Evolutionary conservation across 2,329 filamentous ascomycete species (phyloP).

Genomic region (Bretziella fagacearum): DNA sequence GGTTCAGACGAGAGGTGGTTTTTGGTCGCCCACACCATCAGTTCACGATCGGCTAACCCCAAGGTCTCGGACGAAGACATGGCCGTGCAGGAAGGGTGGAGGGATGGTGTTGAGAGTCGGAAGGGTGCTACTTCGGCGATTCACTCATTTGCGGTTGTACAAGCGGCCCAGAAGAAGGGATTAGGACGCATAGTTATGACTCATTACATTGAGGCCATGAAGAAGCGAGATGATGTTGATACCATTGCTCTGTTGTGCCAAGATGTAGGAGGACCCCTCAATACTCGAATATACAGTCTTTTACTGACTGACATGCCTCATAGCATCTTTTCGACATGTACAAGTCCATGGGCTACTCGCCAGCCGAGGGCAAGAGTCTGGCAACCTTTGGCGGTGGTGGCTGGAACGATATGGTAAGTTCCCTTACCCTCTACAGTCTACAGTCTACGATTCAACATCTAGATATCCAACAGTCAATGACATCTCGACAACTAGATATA

Average conservation of each 20-base stretch:
- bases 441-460: too few relatives aligned
- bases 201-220: slow-evolving; percentile 62
- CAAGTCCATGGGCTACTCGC: slow-evolving; percentile 51
- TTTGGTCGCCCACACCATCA: slow-evolving; percentile 61
- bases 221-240: slow-evolving; percentile 50
- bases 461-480: not conserved
- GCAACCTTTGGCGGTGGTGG: slow-evolving; percentile 60
- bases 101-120: slow-evolving; percentile 22
- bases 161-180: slow-evolving; percentile 55
- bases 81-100: slow-evolving; percentile 54
- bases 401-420: slow-evolving; percentile 64
- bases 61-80: slow-evolving; percentile 62
- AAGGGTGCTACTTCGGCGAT: slow-evolving; percentile 56
- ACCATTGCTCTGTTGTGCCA: slow-evolving; percentile 62
- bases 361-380: slow-evolving; percentile 48
- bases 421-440: too few relatives aligned
- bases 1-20: slow-evolving; percentile 27
- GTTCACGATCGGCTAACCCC: slow-evolving; percentile 48
- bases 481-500: not conserved
- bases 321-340: slow-evolving; percentile 59
- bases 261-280: too few relatives aligned
- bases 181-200: slow-evolving; percentile 59
- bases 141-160: slow-evolving; percentile 67
- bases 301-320: not conserved
- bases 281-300: slow-evolving; percentile 17